phyloP scores from a whole-genome alignment of 495 filamentous ascomycete genomes.

The Penicillium argentinense region DNA sequence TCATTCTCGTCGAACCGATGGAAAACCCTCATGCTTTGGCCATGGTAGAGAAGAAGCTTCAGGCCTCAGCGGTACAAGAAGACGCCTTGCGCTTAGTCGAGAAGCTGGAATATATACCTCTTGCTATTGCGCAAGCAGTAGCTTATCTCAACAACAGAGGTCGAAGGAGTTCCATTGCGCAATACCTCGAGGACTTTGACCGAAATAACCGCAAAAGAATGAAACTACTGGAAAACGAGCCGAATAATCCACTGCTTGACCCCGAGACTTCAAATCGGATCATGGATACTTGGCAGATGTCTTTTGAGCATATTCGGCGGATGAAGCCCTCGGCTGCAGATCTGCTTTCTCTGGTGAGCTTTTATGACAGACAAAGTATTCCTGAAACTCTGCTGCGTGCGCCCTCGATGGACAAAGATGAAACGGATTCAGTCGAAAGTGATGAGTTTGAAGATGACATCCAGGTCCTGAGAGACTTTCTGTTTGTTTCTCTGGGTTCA shows the following conservation, averaged over 20 bases:
- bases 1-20: conserved; percentile 42
- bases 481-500: conserved; percentile 31
- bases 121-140: no score
- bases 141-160: conserved; percentile 1
- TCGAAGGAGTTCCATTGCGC: conserved; percentile 21
- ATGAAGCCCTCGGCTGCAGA: conserved; percentile 21
- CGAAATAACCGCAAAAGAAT: neutral
- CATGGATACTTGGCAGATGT: conserved; percentile 31
- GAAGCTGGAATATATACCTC: conserved; percentile 47
- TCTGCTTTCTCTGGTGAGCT: conserved; percentile 15
- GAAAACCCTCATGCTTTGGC: conserved; percentile 23
- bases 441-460: conserved; percentile 45
- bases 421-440: no score
- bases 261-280: conserved; percentile 18
- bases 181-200: conserved; percentile 38
- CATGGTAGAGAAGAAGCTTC: conserved; percentile 43
- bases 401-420: no score
- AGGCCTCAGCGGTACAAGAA: no score
- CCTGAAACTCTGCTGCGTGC: neutral
- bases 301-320: conserved; percentile 26
- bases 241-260: conserved; percentile 14
- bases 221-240: neutral
- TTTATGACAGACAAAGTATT: conserved; percentile 18
- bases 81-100: conserved; percentile 22
- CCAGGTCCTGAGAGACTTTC: conserved; percentile 38